Conservation (phyloP, 202 grass and related monocot species). For the Panicum virgatum region DNA sequence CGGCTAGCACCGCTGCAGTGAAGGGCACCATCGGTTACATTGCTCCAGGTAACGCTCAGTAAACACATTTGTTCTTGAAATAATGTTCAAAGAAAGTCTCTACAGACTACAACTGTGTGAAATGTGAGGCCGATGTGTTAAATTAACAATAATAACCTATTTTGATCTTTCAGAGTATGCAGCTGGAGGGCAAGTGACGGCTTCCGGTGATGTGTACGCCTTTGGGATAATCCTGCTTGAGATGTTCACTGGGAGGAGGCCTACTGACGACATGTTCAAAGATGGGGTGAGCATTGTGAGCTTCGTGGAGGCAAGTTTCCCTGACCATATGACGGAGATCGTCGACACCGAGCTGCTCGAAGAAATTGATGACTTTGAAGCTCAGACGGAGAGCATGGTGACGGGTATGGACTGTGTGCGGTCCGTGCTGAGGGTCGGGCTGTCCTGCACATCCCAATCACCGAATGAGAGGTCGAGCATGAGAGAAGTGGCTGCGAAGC, state of each 20-base stretch:
- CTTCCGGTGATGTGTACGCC: too few species aligned
- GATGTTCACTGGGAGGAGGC: too few species aligned
- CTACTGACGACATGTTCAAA: too few species aligned
- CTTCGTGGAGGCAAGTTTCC: not conserved
- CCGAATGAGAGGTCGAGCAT: not conserved
- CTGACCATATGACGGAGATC: not conserved
- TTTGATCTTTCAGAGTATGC: too few species aligned
- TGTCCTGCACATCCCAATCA: not conserved
- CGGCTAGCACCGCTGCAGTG: not conserved
- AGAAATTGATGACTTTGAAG: not conserved
- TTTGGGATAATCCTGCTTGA: too few species aligned
- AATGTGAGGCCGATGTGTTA: too few species aligned
- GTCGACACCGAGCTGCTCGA: not conserved
- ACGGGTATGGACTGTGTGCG: not conserved
- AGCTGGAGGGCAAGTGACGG: too few species aligned
- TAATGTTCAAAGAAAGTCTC: not conserved
- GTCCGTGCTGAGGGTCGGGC: not conserved
- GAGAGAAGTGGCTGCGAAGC: not conserved
- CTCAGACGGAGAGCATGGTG: not conserved
- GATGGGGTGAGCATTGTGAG: too few species aligned
- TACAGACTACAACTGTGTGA: too few species aligned
- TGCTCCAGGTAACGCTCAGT: not conserved
- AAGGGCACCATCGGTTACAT: constrained; percentile 23
- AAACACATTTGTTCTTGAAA: not conserved
- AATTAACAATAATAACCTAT: too few species aligned